Evolutionary conservation across 2,329 filamentous ascomycete species (phyloP).

Genomic region (Dactylellina drechsleri): DNA sequence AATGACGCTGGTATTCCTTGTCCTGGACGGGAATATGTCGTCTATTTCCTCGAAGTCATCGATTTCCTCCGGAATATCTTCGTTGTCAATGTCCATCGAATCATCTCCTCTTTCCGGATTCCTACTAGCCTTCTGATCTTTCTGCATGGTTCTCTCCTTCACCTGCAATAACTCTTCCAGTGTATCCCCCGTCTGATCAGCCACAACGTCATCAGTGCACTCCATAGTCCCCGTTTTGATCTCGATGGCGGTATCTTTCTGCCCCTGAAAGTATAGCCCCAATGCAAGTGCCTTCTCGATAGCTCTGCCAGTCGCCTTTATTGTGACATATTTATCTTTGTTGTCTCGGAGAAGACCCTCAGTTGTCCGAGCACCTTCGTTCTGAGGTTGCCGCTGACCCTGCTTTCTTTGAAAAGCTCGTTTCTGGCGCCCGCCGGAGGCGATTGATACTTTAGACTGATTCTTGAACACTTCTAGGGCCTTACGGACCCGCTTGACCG

Average conservation of each 20-base stretch:
- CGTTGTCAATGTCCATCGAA: conserved; percentile 50
- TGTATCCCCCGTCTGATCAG: conserved; percentile 60
- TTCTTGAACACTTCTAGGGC: conserved; percentile 70
- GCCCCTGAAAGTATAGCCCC: conserved; percentile 73
- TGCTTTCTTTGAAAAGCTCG: conserved; percentile 50
- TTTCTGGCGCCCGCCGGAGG: conserved; percentile 42
- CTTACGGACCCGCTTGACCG: conserved; percentile 73
- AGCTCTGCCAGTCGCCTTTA: conserved; percentile 74
- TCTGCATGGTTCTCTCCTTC: conserved; percentile 30
- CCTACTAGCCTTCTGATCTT: background rate
- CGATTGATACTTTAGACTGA: conserved; percentile 64
- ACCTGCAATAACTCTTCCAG: conserved; percentile 50
- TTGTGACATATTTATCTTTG: conserved; percentile 66
- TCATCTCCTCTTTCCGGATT: conserved; percentile 16
- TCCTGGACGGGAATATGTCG: conserved; percentile 47
- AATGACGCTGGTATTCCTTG: conserved; percentile 49
- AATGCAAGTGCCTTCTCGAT: conserved; percentile 72
- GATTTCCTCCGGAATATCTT: conserved; percentile 26
- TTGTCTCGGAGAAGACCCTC: conserved; percentile 56
- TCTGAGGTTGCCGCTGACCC: conserved; percentile 56
- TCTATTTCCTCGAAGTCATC: conserved; percentile 51
- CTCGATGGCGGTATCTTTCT: conserved; percentile 69
- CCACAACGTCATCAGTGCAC: conserved; percentile 74
- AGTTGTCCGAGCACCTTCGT: conserved; percentile 35
- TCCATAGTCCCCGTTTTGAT: conserved; percentile 72